These are phyloP conservation scores for Stachybotrys elegans DNA, from an alignment of 2,329 filamentous ascomycete species.

Conservation along the genomic window DNA sequence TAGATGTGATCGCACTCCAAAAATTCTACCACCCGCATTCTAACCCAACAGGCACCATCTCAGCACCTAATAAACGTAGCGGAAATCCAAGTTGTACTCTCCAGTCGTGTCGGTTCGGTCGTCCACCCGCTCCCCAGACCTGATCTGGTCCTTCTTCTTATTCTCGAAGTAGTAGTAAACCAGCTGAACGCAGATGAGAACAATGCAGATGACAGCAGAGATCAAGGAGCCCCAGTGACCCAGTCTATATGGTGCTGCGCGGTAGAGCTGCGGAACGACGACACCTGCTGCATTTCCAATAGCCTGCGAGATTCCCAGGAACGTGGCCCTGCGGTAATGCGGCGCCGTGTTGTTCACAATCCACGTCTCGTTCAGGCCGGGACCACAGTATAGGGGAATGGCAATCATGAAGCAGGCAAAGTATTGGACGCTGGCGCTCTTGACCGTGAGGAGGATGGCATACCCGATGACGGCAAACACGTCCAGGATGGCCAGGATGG, in stretches of 20 bases:
- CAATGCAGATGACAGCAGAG: slow-evolving; percentile 8
- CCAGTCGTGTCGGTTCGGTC: slow-evolving; percentile 8
- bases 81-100: slow-evolving; percentile 9
- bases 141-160: slow-evolving; percentile 8
- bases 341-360: slow-evolving; percentile 39
- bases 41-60: too few relatives aligned
- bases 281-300: slow-evolving; percentile 42
- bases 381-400: slow-evolving; percentile 40
- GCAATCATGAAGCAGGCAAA: slow-evolving; percentile 45
- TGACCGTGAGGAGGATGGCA: slow-evolving; percentile 41
- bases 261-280: slow-evolving; percentile 33
- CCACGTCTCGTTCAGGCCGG: slow-evolving; percentile 43
- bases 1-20: too few relatives aligned
- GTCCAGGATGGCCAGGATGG: slow-evolving; percentile 53
- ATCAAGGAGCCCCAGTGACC: slow-evolving; percentile 15
- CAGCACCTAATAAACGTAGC: slow-evolving; percentile 9
- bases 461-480: slow-evolving; percentile 44
- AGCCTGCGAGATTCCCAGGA: slow-evolving; percentile 39
- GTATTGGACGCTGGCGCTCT: slow-evolving; percentile 42
- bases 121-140: slow-evolving; percentile 5
- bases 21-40: too few relatives aligned
- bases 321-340: slow-evolving; percentile 39
- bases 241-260: slow-evolving; percentile 24
- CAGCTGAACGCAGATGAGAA: slow-evolving; percentile 7
- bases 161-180: slow-evolving; percentile 7